Conservation (phyloP, 352 stramenopile species). For the Globisporangium spinosum region DNA sequence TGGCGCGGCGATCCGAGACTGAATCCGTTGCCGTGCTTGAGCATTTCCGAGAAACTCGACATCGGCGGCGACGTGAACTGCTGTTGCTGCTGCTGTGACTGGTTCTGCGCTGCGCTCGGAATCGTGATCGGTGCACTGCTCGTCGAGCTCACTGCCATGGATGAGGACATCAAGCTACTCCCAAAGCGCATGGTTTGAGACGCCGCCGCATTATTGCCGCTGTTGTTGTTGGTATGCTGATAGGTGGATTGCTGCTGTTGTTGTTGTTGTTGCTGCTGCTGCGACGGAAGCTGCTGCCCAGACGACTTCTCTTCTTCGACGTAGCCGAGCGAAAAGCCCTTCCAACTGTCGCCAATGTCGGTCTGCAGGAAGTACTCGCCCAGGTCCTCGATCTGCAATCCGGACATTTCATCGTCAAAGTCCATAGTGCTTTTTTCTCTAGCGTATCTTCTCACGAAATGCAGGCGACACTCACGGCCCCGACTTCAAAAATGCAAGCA, state of each 20-base stretch:
- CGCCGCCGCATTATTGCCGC: not conserved
- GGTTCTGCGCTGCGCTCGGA: conserved; percentile 11
- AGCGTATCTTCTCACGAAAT: not conserved
- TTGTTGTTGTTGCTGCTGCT: not conserved
- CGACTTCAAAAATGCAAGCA: no score
- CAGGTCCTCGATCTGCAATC: conserved; percentile 71
- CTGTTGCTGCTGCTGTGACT: conserved; percentile 19
- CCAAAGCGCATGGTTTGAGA: conserved; percentile 6
- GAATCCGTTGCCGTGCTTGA: conserved; percentile 31
- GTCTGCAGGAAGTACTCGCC: conserved; percentile 67
- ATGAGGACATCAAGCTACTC: not conserved
- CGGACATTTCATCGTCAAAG: conserved; percentile 68
- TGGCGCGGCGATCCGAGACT: conserved; percentile 27
- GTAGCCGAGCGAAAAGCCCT: conserved; percentile 67
- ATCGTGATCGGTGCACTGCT: conserved; percentile 12
- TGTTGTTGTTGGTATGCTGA: not conserved
- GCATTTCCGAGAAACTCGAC: conserved; percentile 42
- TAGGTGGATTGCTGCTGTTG: not conserved
- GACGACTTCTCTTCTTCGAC: conserved; percentile 37
- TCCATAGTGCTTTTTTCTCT: conserved; percentile 29
- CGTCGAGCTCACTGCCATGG: not conserved
- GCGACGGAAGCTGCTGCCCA: not conserved
- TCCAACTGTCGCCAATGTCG: conserved; percentile 62
- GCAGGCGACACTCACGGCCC: no score
- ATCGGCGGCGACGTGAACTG: conserved; percentile 40